Percentiles rank a stretch among this genome's conserved stretches.
These are phyloP conservation scores for Neonothopanus nambi DNA, from an alignment of 1,284 basidiomycete genomes.

Conservation along the genomic window DNA sequence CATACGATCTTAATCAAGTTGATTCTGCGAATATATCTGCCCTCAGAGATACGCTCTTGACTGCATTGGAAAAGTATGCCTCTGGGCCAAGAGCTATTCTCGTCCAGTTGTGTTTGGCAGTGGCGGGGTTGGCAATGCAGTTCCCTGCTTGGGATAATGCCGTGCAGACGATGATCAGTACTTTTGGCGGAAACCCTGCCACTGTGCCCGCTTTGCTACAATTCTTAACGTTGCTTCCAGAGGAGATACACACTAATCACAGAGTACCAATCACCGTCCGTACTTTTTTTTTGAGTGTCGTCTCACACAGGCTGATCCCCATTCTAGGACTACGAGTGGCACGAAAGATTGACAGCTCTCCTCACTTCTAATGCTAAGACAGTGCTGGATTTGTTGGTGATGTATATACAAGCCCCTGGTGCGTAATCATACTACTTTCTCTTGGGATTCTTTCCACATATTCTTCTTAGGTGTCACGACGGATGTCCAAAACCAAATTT, in stretches of 20 bases:
- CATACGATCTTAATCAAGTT: conserved; percentile 93
- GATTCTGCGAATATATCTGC: conserved; percentile 70
- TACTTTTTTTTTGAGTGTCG: conserved; percentile 17
- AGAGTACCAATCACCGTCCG: conserved; percentile 88
- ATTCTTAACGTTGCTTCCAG: conserved; percentile 90
- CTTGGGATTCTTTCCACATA: conserved; percentile 7
- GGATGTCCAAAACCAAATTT: conserved; percentile 84
- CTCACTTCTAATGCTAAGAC: conserved; percentile 74
- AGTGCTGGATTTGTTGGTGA: conserved; percentile 77
- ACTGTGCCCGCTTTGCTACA: conserved; percentile 87
- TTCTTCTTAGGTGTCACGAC: conserved; percentile 71
- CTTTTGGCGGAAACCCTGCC: conserved; percentile 81
- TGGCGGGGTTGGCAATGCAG: conserved; percentile 92
- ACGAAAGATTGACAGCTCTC: conserved; percentile 62
- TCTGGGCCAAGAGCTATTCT: conserved; percentile 84
- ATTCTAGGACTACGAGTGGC: conserved; percentile 78
- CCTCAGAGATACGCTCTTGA: conserved; percentile 85
- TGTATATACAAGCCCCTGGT: conserved; percentile 93
- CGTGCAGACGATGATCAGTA: conserved; percentile 82
- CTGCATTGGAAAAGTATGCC: conserved; percentile 71
- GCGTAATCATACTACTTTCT: conserved; percentile 25
- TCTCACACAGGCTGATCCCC: conserved; percentile 6
- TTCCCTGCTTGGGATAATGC: conserved; percentile 86
- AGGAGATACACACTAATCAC: conserved; percentile 85
- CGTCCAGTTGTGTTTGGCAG: conserved; percentile 86